A percentile compares a stretch with the other conserved stretches of the same genome.
Conservation (phyloP, 148 eudicot species). For the Vaccinium macrocarpon region DNA sequence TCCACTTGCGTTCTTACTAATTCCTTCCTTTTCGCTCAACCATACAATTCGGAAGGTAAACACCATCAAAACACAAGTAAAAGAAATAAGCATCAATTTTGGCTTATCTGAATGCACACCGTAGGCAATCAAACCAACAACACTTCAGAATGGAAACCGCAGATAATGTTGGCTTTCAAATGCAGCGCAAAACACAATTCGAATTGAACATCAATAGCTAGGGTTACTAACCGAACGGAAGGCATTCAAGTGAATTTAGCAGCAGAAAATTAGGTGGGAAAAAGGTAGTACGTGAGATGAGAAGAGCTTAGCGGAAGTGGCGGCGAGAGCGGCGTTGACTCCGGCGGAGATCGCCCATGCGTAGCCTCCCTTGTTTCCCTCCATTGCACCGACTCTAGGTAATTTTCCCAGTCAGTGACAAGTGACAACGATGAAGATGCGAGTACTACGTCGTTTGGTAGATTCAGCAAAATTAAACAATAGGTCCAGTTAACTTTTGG, state of each 20-base stretch:
- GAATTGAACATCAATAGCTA: slow-evolving; percentile 5
- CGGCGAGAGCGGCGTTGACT: slow-evolving; percentile 76
- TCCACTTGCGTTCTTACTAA: neutral
- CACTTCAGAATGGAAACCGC: neutral
- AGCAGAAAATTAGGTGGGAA: neutral
- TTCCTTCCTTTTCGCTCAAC: neutral
- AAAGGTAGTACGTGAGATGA: slow-evolving; percentile 47
- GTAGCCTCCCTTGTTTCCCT: slow-evolving; percentile 49
- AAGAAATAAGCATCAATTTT: too few relatives aligned
- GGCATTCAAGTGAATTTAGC: neutral
- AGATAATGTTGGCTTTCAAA: neutral
- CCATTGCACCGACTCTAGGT: slow-evolving; percentile 8
- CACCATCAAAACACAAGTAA: too few relatives aligned
- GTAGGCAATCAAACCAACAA: neutral
- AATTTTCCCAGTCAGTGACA: neutral
- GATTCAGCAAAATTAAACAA: neutral
- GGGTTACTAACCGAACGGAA: slow-evolving; percentile 10
- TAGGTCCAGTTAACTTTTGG: neutral
- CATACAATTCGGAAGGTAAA: neutral
- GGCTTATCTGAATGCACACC: neutral
- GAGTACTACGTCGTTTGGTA: neutral
- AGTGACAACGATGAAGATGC: neutral
- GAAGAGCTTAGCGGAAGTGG: slow-evolving; percentile 80
- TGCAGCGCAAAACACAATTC: neutral
- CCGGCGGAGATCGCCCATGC: slow-evolving; percentile 85